phyloP scores from a whole-genome alignment of 371 early-diverging fungal genomes.

The Mucor indicus region DNA sequence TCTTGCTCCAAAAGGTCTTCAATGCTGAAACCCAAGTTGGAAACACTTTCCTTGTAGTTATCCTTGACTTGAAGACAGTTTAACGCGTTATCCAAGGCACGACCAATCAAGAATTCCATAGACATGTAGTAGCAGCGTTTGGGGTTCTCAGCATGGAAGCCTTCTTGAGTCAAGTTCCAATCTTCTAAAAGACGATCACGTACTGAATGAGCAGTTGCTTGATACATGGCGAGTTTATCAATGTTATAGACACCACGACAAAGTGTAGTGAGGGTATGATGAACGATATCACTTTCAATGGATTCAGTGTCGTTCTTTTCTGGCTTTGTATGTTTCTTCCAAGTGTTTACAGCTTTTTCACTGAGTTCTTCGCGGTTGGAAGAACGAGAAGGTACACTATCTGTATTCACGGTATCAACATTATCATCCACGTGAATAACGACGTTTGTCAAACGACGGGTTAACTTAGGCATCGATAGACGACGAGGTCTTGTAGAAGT shows the following conservation, averaged over 20 bases:
- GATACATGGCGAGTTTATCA: constrained; percentile 83
- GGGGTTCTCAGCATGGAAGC: constrained; percentile 51
- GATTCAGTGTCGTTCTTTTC: constrained; percentile 46
- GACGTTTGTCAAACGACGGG: constrained; percentile 21
- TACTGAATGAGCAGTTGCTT: constrained; percentile 80
- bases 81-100: constrained; percentile 92
- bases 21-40: constrained; percentile 78
- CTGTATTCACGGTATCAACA: constrained; percentile 13
- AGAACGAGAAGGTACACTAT: constrained; percentile 10
- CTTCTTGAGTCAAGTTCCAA: constrained; percentile 87
- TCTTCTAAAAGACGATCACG: constrained; percentile 84
- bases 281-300: constrained; percentile 74
- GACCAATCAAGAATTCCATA: constrained; percentile 90
- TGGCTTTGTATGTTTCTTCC: constrained; percentile 11
- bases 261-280: constrained; percentile 78
- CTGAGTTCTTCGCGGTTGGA: not conserved
- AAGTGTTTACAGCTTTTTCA: not conserved
- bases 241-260: constrained; percentile 79
- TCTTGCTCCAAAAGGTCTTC: constrained; percentile 89
- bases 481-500: constrained; percentile 13
- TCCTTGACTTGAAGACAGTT: constrained; percentile 77
- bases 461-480: constrained; percentile 19
- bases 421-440: constrained; percentile 18
- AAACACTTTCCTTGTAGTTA: constrained; percentile 58
- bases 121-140: constrained; percentile 94